Percentiles rank a stretch among this genome's conserved stretches.
phyloP scores from a whole-genome alignment of 805 yeast species.

The Myxozyma vanderwaltii region DNA sequence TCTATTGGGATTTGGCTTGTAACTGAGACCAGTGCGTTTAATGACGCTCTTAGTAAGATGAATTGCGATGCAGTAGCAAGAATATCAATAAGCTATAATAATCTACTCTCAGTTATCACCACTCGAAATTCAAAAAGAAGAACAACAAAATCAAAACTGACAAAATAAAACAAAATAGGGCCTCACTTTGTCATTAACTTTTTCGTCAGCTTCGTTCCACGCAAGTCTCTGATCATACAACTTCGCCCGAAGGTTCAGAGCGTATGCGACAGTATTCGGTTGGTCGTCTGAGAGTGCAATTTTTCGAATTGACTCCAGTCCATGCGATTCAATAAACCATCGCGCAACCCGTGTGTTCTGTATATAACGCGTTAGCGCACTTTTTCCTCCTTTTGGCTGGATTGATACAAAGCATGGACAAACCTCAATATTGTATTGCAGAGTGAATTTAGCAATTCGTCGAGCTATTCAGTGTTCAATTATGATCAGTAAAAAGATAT shows the following conservation, averaged over 20 bases:
- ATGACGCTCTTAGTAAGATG: conserved; percentile 15
- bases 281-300: not conserved
- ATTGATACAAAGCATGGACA: not conserved
- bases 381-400: not conserved
- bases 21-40: conserved; percentile 3
- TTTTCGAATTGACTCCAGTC: not conserved
- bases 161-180: not conserved
- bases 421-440: conserved; percentile 3
- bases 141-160: too few species aligned
- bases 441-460: conserved; percentile 12
- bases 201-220: conserved; percentile 4
- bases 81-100: conserved; percentile 3
- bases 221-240: conserved; percentile 9
- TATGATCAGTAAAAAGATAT: not conserved
- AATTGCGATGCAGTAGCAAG: conserved; percentile 10
- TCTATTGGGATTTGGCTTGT: not conserved
- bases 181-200: conserved; percentile 3
- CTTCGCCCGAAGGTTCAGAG: conserved; percentile 7
- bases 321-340: conserved; percentile 11
- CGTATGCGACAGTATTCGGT: conserved; percentile 8
- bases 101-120: not conserved
- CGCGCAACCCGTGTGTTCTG: conserved; percentile 7
- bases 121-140: not conserved
- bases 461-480: not conserved
- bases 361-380: not conserved